Conservation (phyloP, 2,329 filamentous ascomycete species). For the Neonectria ditissima region DNA sequence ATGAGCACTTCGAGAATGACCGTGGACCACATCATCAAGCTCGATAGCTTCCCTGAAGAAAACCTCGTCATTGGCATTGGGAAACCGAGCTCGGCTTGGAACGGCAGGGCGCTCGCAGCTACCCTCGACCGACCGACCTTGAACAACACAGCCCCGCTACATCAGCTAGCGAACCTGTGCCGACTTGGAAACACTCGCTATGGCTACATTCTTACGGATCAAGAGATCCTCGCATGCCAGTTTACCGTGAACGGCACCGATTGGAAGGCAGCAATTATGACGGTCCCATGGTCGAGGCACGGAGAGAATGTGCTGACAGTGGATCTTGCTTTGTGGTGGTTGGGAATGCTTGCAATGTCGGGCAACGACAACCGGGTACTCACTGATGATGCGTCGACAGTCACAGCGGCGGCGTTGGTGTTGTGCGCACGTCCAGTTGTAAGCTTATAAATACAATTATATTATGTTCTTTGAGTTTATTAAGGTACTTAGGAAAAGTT, state of each 20-base stretch:
- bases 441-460: too few species aligned
- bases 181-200: constrained; percentile 14
- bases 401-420: too few species aligned
- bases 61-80: neutral
- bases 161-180: constrained; percentile 22
- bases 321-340: constrained; percentile 1
- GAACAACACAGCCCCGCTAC: constrained; percentile 15
- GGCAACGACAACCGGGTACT: neutral
- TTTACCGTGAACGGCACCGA: neutral
- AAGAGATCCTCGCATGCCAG: constrained; percentile 40
- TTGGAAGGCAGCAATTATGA: neutral
- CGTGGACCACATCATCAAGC: neutral
- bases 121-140: too few species aligned
- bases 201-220: constrained; percentile 26
- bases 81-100: neutral
- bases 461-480: too few species aligned
- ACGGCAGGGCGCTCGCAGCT: neutral
- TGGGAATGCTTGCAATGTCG: neutral
- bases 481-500: too few species aligned
- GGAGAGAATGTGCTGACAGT: neutral
- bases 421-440: too few species aligned
- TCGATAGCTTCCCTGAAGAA: neutral
- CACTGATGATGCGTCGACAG: too few species aligned
- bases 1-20: neutral
- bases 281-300: neutral